phyloP scores from a whole-genome alignment of 176 grass and related monocot genomes.

The Aegilops bicornis region DNA sequence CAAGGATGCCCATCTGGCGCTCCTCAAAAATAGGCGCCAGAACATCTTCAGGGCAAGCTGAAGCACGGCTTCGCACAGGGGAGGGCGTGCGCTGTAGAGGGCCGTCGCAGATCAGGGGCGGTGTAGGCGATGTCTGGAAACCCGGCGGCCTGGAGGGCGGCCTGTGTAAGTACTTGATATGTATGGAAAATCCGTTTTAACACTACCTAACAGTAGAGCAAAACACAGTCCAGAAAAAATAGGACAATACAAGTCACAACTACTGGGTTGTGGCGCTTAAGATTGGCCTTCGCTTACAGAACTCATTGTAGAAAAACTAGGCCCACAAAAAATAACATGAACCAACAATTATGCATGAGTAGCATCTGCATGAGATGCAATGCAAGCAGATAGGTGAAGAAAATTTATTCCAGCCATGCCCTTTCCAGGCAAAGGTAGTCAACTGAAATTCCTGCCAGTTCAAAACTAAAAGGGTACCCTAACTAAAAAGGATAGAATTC shows the following conservation, averaged over 20 bases:
- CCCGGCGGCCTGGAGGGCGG: too few relatives aligned
- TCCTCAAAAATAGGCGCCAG: too few relatives aligned
- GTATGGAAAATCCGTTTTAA: conserved; percentile 1
- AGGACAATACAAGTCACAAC: neutral
- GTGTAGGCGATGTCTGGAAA: too few relatives aligned
- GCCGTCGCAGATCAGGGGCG: too few relatives aligned
- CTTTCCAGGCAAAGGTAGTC: neutral
- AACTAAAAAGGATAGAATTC: neutral
- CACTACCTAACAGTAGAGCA: neutral
- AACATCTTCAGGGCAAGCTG: too few relatives aligned
- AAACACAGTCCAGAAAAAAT: neutral
- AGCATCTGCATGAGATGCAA: neutral
- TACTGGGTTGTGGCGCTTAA: neutral
- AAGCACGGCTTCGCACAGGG: too few relatives aligned
- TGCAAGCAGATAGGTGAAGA: neutral
- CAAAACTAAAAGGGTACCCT: neutral
- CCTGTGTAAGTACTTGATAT: neutral
- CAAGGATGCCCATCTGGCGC: too few relatives aligned
- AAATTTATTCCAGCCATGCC: neutral
- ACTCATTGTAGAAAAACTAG: neutral
- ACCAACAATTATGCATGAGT: neutral
- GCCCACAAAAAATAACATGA: conserved; percentile 5
- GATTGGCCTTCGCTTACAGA: neutral
- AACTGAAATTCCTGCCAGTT: conserved; percentile 23
- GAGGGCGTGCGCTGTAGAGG: too few relatives aligned